Base-by-base conservation (phyloP, 2,329 filamentous ascomycete species). In the Hymenoscyphus occultus region DNA sequence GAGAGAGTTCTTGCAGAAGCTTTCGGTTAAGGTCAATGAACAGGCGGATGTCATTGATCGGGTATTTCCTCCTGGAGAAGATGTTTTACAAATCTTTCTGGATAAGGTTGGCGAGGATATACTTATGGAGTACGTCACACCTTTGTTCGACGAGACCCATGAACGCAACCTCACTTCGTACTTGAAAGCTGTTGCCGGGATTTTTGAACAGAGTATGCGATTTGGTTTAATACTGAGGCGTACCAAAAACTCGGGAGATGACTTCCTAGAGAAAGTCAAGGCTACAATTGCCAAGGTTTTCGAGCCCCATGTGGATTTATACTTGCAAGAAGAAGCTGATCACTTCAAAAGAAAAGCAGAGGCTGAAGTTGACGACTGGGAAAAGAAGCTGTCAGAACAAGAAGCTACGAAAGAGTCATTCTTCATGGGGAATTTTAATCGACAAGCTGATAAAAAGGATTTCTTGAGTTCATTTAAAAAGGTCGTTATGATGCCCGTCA, bases 401-500 rank as follows among this genome's bases (percentile, higher is more conserved):
- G 93, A 97, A 70, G 93, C 92, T 16, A 91, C 90, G 1, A 89
- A 91, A 0, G 95, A 99, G 78, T 95, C 91, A 0, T 96, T 96
- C 75, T 95, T 93, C 79, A 97, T 98, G 94, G 90, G 90, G 31
- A 97, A 93, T 75, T 87, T 98, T 74, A 97, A 94, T 75, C 86
- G 95, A 32, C 93, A 96, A 76, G 95, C 93, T 0, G 95, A 96
- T 69, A 99, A 99, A 79, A 92, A 93, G 71, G 95, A 99, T 76
- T 99, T 99, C 73, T 76, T 99, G 67, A 95, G 89, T 57, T 97
- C 93, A 0, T 99, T 99, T 82, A 97, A 93, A 75, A 98, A 98
- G 77, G 95, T 99, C 9, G 91, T 99, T 69, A 97, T 99, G 93
- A 96, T 97, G 88, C 95, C 95, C 1, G 94, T 99, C 59, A 96